A percentile compares a stretch with the other conserved stretches of the same genome.
These are phyloP conservation scores for Pontederia crassipes DNA, from an alignment of 176 grass and related monocot genomes.

Conservation along the genomic window DNA sequence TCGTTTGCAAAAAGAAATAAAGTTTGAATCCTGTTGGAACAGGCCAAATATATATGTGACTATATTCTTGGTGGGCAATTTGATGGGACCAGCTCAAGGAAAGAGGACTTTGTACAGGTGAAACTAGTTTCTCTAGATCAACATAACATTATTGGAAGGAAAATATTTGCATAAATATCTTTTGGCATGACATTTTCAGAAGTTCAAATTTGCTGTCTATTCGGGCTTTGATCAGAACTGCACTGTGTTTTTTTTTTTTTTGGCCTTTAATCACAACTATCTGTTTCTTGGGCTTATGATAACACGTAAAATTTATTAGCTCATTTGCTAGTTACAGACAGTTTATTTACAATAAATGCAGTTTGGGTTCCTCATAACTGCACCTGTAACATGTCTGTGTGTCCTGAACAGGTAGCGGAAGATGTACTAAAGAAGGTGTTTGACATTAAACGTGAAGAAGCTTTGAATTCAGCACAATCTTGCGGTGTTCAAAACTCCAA, in stretches of 20 bases:
- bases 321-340: too few relatives aligned
- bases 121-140: constrained; percentile 3
- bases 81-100: constrained; percentile 90
- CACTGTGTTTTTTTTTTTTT: too few relatives aligned
- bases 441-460: constrained; percentile 87
- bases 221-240: constrained; percentile 50
- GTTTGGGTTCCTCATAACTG: neutral
- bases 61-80: constrained; percentile 91
- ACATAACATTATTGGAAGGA: constrained; percentile 6
- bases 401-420: constrained; percentile 60
- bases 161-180: constrained; percentile 2
- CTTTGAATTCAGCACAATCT: neutral
- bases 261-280: too few relatives aligned
- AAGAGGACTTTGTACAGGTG: constrained; percentile 73
- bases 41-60: constrained; percentile 84
- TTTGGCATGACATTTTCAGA: constrained; percentile 28
- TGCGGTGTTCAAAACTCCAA: too few relatives aligned
- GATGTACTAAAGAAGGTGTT: constrained; percentile 53
- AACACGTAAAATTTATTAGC: too few relatives aligned
- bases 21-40: constrained; percentile 8
- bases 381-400: neutral
- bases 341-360: neutral
- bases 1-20: neutral
- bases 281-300: too few relatives aligned
- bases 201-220: constrained; percentile 88